These are phyloP conservation scores for Pleurotus cornucopiae DNA, from an alignment of 768 basidiomycete genomes.

Conservation along the genomic window DNA sequence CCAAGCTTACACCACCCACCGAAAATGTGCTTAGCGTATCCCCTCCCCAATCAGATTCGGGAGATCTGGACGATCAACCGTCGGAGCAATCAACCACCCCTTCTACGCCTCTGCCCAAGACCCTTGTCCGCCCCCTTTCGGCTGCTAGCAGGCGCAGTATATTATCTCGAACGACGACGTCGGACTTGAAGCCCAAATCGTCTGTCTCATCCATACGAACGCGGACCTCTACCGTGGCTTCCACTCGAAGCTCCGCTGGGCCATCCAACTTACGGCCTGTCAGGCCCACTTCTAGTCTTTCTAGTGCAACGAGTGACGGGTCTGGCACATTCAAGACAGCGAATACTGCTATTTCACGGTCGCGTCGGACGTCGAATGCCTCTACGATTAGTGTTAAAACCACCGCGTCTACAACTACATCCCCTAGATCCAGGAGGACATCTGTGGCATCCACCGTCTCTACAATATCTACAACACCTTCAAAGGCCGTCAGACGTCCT, in stretches of 20 bases:
- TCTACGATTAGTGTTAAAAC: conserved; percentile 15
- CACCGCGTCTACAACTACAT: not conserved
- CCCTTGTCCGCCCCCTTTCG: conserved; percentile 1
- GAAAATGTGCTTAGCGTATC: conserved; percentile 14
- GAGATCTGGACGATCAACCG: conserved; percentile 16
- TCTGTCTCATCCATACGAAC: conserved; percentile 29
- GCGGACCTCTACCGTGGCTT: conserved; percentile 26
- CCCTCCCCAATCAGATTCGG: conserved; percentile 12
- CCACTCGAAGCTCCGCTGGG: conserved; percentile 15
- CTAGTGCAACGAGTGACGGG: conserved; percentile 27
- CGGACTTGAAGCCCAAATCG: conserved; percentile 21
- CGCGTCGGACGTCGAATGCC: conserved; percentile 26
- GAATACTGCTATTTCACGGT: conserved; percentile 26
- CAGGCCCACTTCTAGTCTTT: conserved; percentile 13
- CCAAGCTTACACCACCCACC: conserved; percentile 59
- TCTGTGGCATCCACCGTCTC: conserved; percentile 10
- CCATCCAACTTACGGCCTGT: conserved; percentile 11
- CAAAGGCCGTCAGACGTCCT: conserved; percentile 18
- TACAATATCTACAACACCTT: conserved; percentile 8
- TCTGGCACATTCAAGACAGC: conserved; percentile 44
- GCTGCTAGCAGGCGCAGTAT: not conserved
- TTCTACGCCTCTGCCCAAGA: conserved; percentile 10
- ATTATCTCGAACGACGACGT: conserved; percentile 3
- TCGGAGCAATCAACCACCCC: conserved; percentile 1
- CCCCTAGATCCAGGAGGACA: conserved; percentile 18